These are phyloP conservation scores for Hypsizygus marmoreus DNA, from an alignment of 768 basidiomycete species.

Conservation along the genomic window DNA sequence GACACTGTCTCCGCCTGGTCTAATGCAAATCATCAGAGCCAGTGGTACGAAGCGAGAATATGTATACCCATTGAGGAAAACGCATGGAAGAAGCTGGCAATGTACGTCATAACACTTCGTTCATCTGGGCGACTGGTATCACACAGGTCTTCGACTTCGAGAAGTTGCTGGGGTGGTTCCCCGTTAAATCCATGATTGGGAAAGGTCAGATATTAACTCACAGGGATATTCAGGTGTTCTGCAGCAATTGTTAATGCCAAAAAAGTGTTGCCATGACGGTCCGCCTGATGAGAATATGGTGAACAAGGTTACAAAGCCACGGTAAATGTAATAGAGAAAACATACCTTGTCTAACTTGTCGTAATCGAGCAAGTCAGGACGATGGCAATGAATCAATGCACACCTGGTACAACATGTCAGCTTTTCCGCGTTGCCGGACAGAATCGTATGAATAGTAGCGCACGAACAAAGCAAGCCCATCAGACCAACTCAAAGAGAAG, in stretches of 20 bases:
- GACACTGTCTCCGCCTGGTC: conserved; percentile 96
- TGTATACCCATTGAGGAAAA: conserved; percentile 90
- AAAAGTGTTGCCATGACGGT: conserved; percentile 80
- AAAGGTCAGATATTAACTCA: conserved; percentile 38
- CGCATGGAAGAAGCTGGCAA: conserved; percentile 97
- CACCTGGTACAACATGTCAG: conserved; percentile 80
- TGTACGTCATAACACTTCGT: conserved; percentile 96
- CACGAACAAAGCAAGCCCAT: conserved; percentile 91
- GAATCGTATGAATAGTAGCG: conserved; percentile 11
- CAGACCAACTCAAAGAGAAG: conserved; percentile 90
- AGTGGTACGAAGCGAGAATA: neutral
- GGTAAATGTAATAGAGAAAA: neutral
- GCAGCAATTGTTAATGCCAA: conserved; percentile 89
- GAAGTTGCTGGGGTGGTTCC: conserved; percentile 64
- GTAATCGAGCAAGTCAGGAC: conserved; percentile 93
- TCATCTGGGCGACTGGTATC: conserved; percentile 90
- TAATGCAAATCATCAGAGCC: conserved; percentile 29
- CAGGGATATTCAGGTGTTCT: conserved; percentile 88
- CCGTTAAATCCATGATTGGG: neutral
- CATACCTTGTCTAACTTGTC: conserved; percentile 79
- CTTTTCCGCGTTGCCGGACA: too few relatives aligned
- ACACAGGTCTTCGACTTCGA: conserved; percentile 95
- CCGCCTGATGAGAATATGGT: conserved; percentile 45
- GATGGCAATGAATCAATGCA: conserved; percentile 95
- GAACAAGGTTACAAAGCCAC: conserved; percentile 9